These are phyloP conservation scores for Bombardia bombarda DNA, from an alignment of 495 filamentous ascomycete genomes.

Conservation along the genomic window DNA sequence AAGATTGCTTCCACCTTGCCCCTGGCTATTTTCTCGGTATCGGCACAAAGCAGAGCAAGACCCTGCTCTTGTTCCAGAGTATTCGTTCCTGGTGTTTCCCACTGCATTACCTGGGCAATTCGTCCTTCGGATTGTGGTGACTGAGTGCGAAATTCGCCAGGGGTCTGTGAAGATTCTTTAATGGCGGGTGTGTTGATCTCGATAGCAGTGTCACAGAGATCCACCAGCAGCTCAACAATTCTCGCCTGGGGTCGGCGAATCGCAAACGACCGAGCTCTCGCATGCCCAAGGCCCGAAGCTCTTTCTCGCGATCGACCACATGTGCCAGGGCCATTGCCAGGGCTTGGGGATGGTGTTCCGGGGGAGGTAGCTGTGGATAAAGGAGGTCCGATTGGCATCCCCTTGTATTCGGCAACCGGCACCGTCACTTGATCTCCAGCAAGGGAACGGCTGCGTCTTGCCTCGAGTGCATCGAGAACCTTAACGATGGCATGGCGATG, in stretches of 20 bases:
- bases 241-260: conserved; percentile 80
- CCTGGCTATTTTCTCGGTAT: conserved; percentile 74
- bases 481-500: conserved; percentile 94
- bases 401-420: conserved; percentile 80
- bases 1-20: conserved; percentile 89
- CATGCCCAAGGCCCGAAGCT: conserved; percentile 64
- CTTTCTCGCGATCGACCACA: conserved; percentile 71
- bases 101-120: conserved; percentile 86
- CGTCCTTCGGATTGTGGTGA: conserved; percentile 92
- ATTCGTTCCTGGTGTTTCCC: conserved; percentile 86
- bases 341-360: conserved; percentile 49
- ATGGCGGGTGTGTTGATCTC: conserved; percentile 91
- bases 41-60: conserved; percentile 73
- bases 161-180: conserved; percentile 64
- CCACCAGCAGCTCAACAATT: conserved; percentile 88
- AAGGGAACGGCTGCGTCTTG: conserved; percentile 60
- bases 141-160: conserved; percentile 73
- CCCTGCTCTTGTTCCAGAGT: conserved; percentile 94
- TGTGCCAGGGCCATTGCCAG: conserved; percentile 58
- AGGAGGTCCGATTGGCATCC: conserved; percentile 73
- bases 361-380: conserved; percentile 53
- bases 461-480: conserved; percentile 85
- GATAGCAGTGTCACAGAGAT: conserved; percentile 90
- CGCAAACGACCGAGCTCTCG: conserved; percentile 71
- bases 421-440: conserved; percentile 48